Base-by-base conservation (phyloP, 306 rosid genomes). In the Benincasa hispida region DNA sequence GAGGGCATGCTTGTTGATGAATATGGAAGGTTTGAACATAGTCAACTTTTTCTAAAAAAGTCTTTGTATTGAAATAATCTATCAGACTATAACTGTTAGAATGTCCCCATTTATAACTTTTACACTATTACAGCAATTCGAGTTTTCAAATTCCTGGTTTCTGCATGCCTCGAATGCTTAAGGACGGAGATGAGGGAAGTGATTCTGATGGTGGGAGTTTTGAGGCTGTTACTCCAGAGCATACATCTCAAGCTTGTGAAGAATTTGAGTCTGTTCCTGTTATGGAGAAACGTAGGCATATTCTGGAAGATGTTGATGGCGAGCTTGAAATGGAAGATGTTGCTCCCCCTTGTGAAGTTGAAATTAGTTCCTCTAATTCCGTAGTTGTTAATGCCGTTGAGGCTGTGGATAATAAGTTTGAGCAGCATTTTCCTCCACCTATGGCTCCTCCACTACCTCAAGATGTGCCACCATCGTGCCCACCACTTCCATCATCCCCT, bases 251-350 rank as follows among this genome's bases (percentile, higher is more conserved):
- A 79, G 77, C 82, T 25, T 74, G 32, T 73, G 88, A 86, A 84
- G 84, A 83, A 79, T 82, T 73, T 41, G 89, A 84, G 83, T 77
- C 60, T 42, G 39, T 72, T 53, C 83, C 89, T 45, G 78, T 82
- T 57, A 55, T 81, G 35, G 90, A 83, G 80, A 93, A 88, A 81
- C 98, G 85, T 82, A 83, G 96, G 79, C 98, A 93, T 86, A 88
- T 93, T 77, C 81, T 93, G 80, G 98, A 93, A 84, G 98, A 90
- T 80, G 98, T 93, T 69, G 98, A 93, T 74, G 98, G 97, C 41
- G 98, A 93, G 81, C 97, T 93, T 79, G 98, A 93, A 85, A 93
- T 93, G 98, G 97, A 93, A 86, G 98, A 93, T 76, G 98, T 91
- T 55, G 94, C 98, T 78, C 98, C 98, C 24, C 78, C 89, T 22